Percentiles rank a stretch among this genome's conserved stretches.
These are phyloP conservation scores for Posidonia australis DNA, from an alignment of 106 monocot genomes.

Conservation along the genomic window DNA sequence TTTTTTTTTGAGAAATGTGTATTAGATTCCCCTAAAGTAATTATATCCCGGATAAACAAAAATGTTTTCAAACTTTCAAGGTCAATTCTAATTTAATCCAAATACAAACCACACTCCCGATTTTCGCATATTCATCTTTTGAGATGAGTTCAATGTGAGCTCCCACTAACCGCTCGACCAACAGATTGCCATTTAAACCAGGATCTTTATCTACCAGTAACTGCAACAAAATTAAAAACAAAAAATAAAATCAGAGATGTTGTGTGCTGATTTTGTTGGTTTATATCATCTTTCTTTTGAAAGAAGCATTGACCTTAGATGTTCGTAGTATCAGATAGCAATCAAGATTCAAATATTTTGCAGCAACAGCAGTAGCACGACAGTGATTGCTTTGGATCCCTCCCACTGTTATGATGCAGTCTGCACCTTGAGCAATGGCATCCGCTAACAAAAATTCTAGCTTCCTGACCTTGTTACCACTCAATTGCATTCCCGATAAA, in stretches of 20 bases:
- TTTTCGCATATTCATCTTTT: conserved; percentile 89
- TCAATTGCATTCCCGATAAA: conserved; percentile 95
- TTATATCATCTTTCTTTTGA: not conserved
- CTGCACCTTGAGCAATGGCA: conserved; percentile 70
- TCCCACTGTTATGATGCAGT: conserved; percentile 87
- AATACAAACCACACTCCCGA: conserved; percentile 79
- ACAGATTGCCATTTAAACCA: conserved; percentile 85
- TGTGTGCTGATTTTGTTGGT: not conserved
- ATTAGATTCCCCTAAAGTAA: not conserved
- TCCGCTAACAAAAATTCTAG: conserved; percentile 89
- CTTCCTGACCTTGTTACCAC: conserved; percentile 98
- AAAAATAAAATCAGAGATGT: not conserved
- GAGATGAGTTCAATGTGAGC: conserved; percentile 92
- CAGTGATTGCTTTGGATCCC: conserved; percentile 99
- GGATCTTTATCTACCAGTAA: conserved; percentile 73
- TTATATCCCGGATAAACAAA: not conserved
- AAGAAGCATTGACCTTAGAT: conserved; percentile 55
- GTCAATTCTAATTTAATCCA: too few species aligned
- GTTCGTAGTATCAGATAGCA: conserved; percentile 86
- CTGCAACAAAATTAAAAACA: conserved; percentile 20
- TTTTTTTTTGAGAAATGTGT: too few species aligned
- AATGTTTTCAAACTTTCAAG: too few species aligned
- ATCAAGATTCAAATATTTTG: conserved; percentile 88
- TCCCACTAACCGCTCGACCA: conserved; percentile 88
- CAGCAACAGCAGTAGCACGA: conserved; percentile 92